Percentiles rank a stretch among this genome's conserved stretches.
phyloP scores from a whole-genome alignment of 2,329 filamentous ascomycete genomes.

The Verticillium klebahnii region DNA sequence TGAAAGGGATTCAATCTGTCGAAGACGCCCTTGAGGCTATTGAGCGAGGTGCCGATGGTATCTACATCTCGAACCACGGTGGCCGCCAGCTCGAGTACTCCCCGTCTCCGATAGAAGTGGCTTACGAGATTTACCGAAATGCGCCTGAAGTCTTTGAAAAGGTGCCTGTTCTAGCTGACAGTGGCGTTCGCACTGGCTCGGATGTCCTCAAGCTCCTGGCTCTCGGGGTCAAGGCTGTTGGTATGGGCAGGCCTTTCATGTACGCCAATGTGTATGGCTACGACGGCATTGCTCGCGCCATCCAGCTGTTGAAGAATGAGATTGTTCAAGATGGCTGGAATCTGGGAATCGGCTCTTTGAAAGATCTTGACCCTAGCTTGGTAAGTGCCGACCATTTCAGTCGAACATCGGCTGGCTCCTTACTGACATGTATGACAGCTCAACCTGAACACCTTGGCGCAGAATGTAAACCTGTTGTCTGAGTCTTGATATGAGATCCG shows the following conservation, averaged over 20 bases:
- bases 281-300: constrained; percentile 39
- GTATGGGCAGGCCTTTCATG: constrained; percentile 43
- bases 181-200: constrained; percentile 31
- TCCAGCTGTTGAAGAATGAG: constrained; percentile 44
- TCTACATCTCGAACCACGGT: constrained; percentile 37
- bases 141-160: constrained; percentile 29
- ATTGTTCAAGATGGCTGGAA: constrained; percentile 25
- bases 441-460: too few species aligned
- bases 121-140: constrained; percentile 26
- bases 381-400: too few species aligned
- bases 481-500: too few species aligned
- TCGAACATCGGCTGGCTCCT: too few species aligned
- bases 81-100: constrained; percentile 35
- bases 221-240: constrained; percentile 32
- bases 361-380: too few species aligned
- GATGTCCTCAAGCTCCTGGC: constrained; percentile 34
- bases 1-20: constrained; percentile 32
- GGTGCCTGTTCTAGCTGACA: constrained; percentile 30
- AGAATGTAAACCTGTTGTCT: too few species aligned
- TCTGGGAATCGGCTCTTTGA: too few species aligned
- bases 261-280: constrained; percentile 45
- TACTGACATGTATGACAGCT: too few species aligned
- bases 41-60: constrained; percentile 25
- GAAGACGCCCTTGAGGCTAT: constrained; percentile 29
- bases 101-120: constrained; percentile 24